Percentiles rank a stretch among this genome's conserved stretches.
These are phyloP conservation scores for Corniculantispora saksenae DNA, from an alignment of 2,329 filamentous ascomycete species.

Conservation along the genomic window DNA sequence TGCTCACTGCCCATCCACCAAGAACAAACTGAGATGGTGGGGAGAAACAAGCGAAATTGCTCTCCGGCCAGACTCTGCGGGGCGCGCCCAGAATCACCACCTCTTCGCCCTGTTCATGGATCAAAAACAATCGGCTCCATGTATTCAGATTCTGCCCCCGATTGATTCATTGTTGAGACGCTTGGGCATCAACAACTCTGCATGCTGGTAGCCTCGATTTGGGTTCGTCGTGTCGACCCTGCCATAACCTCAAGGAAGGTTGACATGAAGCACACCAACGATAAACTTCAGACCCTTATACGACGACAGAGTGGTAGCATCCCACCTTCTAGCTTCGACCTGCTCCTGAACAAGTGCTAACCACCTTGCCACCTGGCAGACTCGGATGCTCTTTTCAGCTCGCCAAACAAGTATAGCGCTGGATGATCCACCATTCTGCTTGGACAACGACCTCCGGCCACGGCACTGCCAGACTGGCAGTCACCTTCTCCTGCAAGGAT, in stretches of 20 bases:
- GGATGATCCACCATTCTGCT: not conserved
- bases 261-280: not conserved
- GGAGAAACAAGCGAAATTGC: conserved; percentile 12
- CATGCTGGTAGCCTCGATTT: not conserved
- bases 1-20: too few relatives aligned
- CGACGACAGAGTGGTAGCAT: not conserved
- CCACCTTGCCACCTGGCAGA: not conserved
- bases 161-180: conserved; percentile 5
- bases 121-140: not conserved
- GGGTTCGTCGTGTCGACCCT: not conserved
- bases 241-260: not conserved
- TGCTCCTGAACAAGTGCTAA: not conserved
- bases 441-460: not conserved
- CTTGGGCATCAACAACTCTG: not conserved
- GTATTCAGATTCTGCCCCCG: not conserved
- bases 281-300: not conserved
- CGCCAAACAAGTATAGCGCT: not conserved
- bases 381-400: not conserved
- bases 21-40: conserved; percentile 8
- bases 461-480: not conserved
- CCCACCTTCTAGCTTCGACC: not conserved
- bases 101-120: not conserved
- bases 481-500: not conserved
- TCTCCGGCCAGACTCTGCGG: not conserved
- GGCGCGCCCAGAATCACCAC: not conserved